Base-by-base conservation (phyloP, 441 rosid genomes). In the Aleurites moluccanus region DNA sequence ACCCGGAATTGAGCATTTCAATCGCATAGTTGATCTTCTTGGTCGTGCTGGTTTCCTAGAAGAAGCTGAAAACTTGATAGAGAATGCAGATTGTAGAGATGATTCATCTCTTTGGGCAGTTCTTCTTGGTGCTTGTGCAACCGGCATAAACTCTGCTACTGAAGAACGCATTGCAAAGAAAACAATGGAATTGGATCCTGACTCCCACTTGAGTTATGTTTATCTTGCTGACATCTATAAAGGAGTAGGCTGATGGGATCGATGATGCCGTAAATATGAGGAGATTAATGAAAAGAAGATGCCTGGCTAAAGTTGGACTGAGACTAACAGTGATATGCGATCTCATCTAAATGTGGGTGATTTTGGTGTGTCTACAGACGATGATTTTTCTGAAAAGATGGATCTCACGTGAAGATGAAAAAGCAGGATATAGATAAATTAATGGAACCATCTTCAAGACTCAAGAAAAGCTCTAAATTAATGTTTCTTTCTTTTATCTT, bases 21-120 rank as follows among this genome's bases (percentile, higher is more conserved):
- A 86, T 74, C 89, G 98, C 86, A 87, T 92, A 87, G 88, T 92
- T 80, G 92, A 92, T 83, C 96, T 94, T 79, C 83, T 94, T 42
- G 94, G 97, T 25, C 97, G 94, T 40, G 92, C 93, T 70, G 97
- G 93, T 30, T 86, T 90, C 75, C 79, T 95, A 27, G 93, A 88
- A 77, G 99, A 91, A 83, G 97, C 97, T 45, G 94, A 89, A 80
- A 83, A 55, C 55, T 76, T 92, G 81, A 83, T 92, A 72, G 87
- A 87, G 78, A 82, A 82, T 73, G 85, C 94, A n/a, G 88, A 82
- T 44, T 86, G 83, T 73, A 83, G 88, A 79, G 80, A 84, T 44
- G 86, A 88, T 77, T 85, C 88, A 47, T 86, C 97, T 78, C 86
- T 92, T 59, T 94, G 99, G 99, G 90, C 83, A 64, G 92, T 87